A percentile compares a stretch with the other conserved stretches of the same genome.
Conservation (phyloP, 2,329 filamentous ascomycete species). For the Claviceps capensis region DNA sequence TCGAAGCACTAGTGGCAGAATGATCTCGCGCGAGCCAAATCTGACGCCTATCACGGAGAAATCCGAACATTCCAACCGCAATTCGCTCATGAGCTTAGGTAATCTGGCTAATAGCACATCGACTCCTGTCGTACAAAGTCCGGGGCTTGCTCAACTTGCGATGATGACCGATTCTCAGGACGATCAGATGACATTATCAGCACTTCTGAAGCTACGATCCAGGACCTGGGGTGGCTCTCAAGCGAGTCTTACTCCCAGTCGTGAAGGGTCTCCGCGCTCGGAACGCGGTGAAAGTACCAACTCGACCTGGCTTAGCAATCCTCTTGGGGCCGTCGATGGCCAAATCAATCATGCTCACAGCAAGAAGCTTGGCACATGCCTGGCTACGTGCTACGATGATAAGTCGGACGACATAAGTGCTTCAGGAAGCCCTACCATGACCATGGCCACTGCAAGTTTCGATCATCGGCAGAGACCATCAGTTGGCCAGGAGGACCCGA, state of each 20-base stretch:
- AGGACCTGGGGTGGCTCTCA: conserved; percentile 74
- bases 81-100: conserved; percentile 67
- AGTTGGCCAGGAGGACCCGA: not conserved
- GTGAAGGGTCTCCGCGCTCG: conserved; percentile 36
- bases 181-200: conserved; percentile 61
- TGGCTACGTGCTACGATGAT: conserved; percentile 31
- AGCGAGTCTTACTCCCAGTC: conserved; percentile 48
- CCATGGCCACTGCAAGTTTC: conserved; percentile 22
- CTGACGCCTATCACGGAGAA: conserved; percentile 92
- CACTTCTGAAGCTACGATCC: conserved; percentile 58
- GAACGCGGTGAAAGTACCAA: conserved; percentile 31
- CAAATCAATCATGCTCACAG: conserved; percentile 17
- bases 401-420: conserved; percentile 33
- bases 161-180: conserved; percentile 41
- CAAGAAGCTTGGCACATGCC: conserved; percentile 37
- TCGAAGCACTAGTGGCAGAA: conserved; percentile 58
- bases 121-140: conserved; percentile 43
- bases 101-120: conserved; percentile 26
- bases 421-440: conserved; percentile 37
- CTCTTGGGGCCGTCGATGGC: conserved; percentile 1
- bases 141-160: conserved; percentile 65
- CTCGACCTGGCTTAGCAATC: conserved; percentile 4
- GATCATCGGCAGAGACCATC: not conserved
- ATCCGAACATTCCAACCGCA: conserved; percentile 90
- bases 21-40: conserved; percentile 72